Percentiles rank a stretch among this genome's conserved stretches.
Evolutionary conservation across 768 basidiomycete genomes (phyloP).

Genomic region (Hygrocybe punicea): DNA sequence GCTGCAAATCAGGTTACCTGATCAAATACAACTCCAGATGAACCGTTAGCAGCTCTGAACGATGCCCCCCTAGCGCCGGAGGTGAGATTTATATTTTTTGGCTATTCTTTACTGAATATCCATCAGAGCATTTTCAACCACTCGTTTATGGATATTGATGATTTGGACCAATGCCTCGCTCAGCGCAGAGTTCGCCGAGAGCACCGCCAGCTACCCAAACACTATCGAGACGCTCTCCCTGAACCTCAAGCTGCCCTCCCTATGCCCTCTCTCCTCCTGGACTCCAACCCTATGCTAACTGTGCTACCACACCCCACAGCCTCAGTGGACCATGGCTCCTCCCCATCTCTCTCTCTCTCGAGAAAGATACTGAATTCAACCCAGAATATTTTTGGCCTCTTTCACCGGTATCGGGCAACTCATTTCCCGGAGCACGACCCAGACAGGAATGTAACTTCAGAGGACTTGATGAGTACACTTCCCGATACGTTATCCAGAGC

Average conservation of each 20-base stretch:
- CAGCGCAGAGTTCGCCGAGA: neutral
- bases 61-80: neutral
- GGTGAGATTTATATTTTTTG: neutral
- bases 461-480: neutral
- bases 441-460: neutral
- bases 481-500: too few relatives aligned
- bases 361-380: neutral
- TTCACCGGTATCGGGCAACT: neutral
- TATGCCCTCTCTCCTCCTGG: too few relatives aligned
- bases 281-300: too few relatives aligned
- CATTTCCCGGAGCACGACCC: neutral
- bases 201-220: neutral
- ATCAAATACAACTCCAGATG: too few relatives aligned
- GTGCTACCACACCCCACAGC: too few relatives aligned
- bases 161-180: too few relatives aligned
- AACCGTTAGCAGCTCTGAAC: neutral
- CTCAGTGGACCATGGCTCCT: neutral
- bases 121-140: neutral
- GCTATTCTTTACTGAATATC: neutral
- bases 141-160: too few relatives aligned
- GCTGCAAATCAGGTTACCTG: neutral
- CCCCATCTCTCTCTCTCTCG: neutral
- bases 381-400: neutral
- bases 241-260: neutral
- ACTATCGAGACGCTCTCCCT: neutral